Evolutionary conservation across 2,329 filamentous ascomycete genomes (phyloP).

Genomic region (Sclerotinia minor): DNA sequence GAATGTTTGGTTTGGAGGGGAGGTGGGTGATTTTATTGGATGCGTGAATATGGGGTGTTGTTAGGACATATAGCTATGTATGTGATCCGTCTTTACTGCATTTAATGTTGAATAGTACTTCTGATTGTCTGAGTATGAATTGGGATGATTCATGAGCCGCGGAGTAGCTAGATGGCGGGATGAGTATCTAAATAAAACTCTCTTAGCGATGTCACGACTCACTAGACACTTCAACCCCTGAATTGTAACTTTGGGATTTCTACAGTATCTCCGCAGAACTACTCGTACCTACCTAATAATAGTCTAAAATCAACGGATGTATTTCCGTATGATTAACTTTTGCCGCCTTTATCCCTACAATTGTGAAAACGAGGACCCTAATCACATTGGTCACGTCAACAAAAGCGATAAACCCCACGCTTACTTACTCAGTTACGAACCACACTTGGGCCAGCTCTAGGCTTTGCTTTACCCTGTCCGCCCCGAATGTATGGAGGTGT

Average conservation of each 20-base stretch:
- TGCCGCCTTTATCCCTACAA: conserved; percentile 3
- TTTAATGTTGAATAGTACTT: background rate
- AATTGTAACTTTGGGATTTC: background rate
- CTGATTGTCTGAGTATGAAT: background rate
- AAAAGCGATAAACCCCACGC: conserved; percentile 17
- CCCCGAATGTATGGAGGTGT: conserved; percentile 16
- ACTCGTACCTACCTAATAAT: no score
- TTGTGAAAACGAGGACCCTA: background rate
- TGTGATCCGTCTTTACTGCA: background rate
- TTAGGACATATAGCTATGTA: background rate
- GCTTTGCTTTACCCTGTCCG: conserved; percentile 14
- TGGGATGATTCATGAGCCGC: background rate
- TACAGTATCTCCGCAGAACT: background rate
- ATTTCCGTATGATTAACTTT: background rate
- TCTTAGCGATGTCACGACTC: conserved; percentile 2
- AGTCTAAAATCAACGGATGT: background rate
- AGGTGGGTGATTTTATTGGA: background rate
- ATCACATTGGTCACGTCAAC: conserved; percentile 4
- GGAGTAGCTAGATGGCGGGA: background rate
- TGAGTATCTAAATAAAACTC: background rate
- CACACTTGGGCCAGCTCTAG: conserved; percentile 21
- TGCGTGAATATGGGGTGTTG: background rate
- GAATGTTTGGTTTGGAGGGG: background rate
- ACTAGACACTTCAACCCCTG: background rate
- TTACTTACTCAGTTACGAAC: conserved; percentile 6